Evolutionary conservation across 352 stramenopile genomes (phyloP), one percentile per base, ranked within the genome.

Genomic region (Globisporangium ultimum): DNA sequence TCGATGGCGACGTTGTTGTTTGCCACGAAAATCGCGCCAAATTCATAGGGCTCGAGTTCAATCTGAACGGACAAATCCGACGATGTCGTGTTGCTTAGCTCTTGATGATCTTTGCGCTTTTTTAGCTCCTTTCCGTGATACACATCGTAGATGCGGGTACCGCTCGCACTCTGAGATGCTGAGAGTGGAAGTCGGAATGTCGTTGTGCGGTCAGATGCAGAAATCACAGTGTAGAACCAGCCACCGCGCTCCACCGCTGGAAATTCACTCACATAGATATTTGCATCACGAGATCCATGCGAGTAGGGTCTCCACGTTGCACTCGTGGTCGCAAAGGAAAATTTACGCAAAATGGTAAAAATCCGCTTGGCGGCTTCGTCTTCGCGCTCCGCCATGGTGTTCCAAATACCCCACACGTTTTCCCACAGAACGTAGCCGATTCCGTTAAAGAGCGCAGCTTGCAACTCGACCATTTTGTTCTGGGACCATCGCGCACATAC

Each of bases 321-420:
- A 15, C 70, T 87, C 1, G 66, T 68, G 15, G 74, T 80, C 6
- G 80, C 71, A 11, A 61, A 66, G 2, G 74, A 48, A 43, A 95
- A 93, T 18, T 73, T 52, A 24, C 81, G 80, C 47, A 93, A 54
- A 53, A 92, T 85, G 10, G 72, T 53, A 43, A 91, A 90, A 57
- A 74, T 76, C 2, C 81, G 72, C 69, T 81, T 87, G 40, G 68
- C 54, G 6, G 66, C 80, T 58, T 88, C 74, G 60, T 74, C 74
- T 68, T 96, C 85, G 10, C 82, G 80, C 47, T 71, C 62, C 0
- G 85, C 93, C 68, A 93, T 88, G 11, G 67, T 74, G 48, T 92
- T 94, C 82, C 80, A 95, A 32, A 93, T 93, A 15, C 87, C 84
- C 87, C 87, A 96, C 17, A 96, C 83, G 58, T 96, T 96, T 48